Evolutionary conservation across 1,139 yeast genomes (phyloP).

Genomic region (Geotrichum phurueaensis): DNA sequence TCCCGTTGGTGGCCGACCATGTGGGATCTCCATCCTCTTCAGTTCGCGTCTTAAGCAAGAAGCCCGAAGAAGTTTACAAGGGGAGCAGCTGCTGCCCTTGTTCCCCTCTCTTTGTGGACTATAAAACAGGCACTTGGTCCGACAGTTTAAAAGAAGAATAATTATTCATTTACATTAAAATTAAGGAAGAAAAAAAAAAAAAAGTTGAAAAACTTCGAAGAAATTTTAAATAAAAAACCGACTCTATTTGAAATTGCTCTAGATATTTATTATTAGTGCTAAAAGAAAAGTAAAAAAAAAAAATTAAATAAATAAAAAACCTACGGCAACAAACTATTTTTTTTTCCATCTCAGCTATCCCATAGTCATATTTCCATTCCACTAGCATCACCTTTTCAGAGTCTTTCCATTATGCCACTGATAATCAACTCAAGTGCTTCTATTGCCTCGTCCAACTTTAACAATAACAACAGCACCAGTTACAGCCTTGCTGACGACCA

Average conservation of each 20-base stretch:
- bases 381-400: not conserved
- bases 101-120: not conserved
- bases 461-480: not conserved
- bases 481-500: constrained; percentile 8
- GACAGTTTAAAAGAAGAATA: not conserved
- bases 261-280: too few relatives aligned
- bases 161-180: too few relatives aligned
- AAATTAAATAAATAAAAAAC: too few relatives aligned
- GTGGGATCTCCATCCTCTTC: not conserved
- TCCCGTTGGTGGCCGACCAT: not conserved
- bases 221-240: too few relatives aligned
- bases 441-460: constrained; percentile 1
- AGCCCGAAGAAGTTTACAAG: not conserved
- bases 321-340: not conserved
- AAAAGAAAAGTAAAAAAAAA: too few relatives aligned
- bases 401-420: constrained; percentile 6
- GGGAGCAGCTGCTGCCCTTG: not conserved
- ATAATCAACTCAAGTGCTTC: not conserved
- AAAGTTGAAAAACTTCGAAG: not conserved
- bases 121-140: not conserved
- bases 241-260: too few relatives aligned
- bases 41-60: not conserved
- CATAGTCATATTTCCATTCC: not conserved
- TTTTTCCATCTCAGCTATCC: too few relatives aligned
- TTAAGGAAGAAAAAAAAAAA: not conserved